These are phyloP conservation scores for Hevea brasiliensis DNA, from an alignment of 345 rosid genomes.

Conservation along the genomic window DNA sequence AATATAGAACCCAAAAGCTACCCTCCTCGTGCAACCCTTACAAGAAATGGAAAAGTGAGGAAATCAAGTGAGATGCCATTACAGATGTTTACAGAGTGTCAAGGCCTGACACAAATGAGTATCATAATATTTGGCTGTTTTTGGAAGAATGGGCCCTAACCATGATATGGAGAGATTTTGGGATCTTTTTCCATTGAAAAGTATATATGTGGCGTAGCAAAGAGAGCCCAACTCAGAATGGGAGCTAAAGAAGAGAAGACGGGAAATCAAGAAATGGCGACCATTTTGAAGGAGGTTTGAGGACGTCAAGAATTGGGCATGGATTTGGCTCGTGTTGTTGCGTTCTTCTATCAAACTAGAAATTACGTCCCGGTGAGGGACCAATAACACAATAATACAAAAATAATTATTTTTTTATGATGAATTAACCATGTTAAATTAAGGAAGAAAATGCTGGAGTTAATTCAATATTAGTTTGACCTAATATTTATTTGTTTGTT, in stretches of 20 bases:
- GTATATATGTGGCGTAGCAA: conserved; percentile 40
- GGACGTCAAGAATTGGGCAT: conserved; percentile 36
- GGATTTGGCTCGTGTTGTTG: conserved; percentile 41
- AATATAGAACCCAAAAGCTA: conserved; percentile 19
- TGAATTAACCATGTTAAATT: too few relatives aligned
- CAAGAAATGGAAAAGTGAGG: conserved; percentile 60
- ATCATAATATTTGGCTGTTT: background rate
- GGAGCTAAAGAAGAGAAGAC: conserved; percentile 52
- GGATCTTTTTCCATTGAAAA: conserved; percentile 33
- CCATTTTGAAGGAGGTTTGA: background rate
- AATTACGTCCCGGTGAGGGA: conserved; percentile 19
- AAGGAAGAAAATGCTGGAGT: too few relatives aligned
- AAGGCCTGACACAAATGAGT: conserved; percentile 18
- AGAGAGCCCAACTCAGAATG: conserved; percentile 43
- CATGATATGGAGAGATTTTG: conserved; percentile 43
- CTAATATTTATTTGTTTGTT: too few relatives aligned
- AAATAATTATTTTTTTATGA: too few relatives aligned
- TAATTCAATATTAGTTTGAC: too few relatives aligned
- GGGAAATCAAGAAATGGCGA: conserved; percentile 34
- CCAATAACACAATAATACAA: too few relatives aligned
- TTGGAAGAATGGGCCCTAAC: conserved; percentile 50
- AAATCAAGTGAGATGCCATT: conserved; percentile 44
- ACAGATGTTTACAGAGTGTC: conserved; percentile 35
- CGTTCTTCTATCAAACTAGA: conserved; percentile 32
- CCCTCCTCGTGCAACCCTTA: conserved; percentile 45